Conservation (phyloP, 2,329 filamentous ascomycete species). For the Cytospora paraplurivora region DNA sequence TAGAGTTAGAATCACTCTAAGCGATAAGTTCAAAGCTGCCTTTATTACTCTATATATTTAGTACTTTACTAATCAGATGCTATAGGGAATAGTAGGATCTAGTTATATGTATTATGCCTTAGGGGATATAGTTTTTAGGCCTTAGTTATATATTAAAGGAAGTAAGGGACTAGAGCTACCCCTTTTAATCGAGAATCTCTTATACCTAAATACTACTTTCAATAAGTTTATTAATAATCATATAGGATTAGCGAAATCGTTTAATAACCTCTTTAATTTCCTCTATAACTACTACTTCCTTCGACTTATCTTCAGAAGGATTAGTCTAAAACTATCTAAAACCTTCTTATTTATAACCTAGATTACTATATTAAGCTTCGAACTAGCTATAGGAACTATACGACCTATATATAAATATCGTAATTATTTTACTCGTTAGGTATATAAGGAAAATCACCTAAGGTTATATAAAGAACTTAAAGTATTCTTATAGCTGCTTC, state of each 20-base stretch:
- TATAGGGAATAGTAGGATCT: background rate
- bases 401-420: background rate
- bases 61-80: background rate
- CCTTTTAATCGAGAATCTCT: background rate
- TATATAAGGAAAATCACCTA: background rate
- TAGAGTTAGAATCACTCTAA: background rate
- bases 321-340: background rate
- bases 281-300: background rate
- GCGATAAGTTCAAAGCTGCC: background rate
- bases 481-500: background rate
- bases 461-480: background rate
- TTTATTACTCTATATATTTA: background rate
- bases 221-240: no score
- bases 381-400: background rate
- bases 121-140: background rate
- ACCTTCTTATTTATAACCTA: background rate
- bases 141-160: background rate
- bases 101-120: background rate
- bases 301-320: background rate
- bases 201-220: no score
- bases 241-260: no score
- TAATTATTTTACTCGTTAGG: background rate
- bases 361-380: background rate
- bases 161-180: background rate
- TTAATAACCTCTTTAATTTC: background rate